phyloP scores from a whole-genome alignment of 2,329 filamentous ascomycete species.

The Fusarium torreyae region DNA sequence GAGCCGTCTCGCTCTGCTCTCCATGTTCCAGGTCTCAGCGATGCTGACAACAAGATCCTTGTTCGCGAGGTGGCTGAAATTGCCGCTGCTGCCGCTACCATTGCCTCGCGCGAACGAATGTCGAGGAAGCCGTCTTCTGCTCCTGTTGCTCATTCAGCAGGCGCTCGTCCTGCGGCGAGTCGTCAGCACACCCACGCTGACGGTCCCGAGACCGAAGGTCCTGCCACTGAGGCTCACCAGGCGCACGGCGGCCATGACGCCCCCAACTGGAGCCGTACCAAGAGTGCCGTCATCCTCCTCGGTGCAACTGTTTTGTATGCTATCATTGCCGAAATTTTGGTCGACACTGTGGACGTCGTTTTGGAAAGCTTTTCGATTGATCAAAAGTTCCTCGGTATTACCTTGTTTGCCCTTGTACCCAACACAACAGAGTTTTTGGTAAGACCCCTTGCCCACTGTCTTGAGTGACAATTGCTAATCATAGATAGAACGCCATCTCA shows the following conservation, averaged over 20 bases:
- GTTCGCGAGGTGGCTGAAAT: constrained; percentile 93
- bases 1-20: constrained; percentile 61
- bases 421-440: constrained; percentile 98
- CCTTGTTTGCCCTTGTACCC: constrained; percentile 94
- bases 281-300: constrained; percentile 91
- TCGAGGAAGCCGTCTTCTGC: constrained; percentile 57
- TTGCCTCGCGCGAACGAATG: constrained; percentile 82
- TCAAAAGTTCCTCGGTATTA: constrained; percentile 97
- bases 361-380: constrained; percentile 91
- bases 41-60: constrained; percentile 85
- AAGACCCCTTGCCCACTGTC: constrained; percentile 54
- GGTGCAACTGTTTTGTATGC: constrained; percentile 93
- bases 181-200: constrained; percentile 53
- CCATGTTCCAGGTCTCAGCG: constrained; percentile 79
- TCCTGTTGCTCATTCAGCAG: constrained; percentile 40
- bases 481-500: constrained; percentile 88
- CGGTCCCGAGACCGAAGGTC: constrained; percentile 47
- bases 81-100: constrained; percentile 89
- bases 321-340: constrained; percentile 96
- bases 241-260: constrained; percentile 88
- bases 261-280: constrained; percentile 96
- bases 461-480: constrained; percentile 28
- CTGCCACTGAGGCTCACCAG: constrained; percentile 54
- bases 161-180: constrained; percentile 47
- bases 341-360: constrained; percentile 97